These are phyloP conservation scores for Podaxis sp. DNA, from an alignment of 768 basidiomycete genomes.

Conservation along the genomic window DNA sequence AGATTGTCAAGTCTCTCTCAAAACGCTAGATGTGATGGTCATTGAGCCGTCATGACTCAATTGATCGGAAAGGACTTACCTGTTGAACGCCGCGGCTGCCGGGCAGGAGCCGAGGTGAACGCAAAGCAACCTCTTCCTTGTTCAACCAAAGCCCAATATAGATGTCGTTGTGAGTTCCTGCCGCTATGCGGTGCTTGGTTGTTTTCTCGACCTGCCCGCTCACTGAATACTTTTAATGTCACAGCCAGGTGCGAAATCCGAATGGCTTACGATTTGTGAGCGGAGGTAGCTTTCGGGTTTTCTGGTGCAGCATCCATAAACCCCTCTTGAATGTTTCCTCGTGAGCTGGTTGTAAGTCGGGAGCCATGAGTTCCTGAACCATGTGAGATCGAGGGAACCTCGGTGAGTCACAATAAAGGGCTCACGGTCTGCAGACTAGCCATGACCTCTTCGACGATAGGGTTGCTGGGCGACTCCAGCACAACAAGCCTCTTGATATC, in stretches of 20 bases:
- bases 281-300: conserved; percentile 41
- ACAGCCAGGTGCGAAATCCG: not conserved
- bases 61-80: conserved; percentile 21
- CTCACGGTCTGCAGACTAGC: conserved; percentile 39
- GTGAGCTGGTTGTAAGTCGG: conserved; percentile 29
- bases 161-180: conserved; percentile 40
- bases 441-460: conserved; percentile 39
- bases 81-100: conserved; percentile 34
- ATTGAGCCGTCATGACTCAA: not conserved
- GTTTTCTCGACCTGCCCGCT: conserved; percentile 39
- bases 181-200: conserved; percentile 29
- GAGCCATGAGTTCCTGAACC: conserved; percentile 34
- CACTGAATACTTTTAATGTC: conserved; percentile 26
- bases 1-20: conserved; percentile 41
- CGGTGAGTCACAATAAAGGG: not conserved
- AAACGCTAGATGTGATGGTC: conserved; percentile 33
- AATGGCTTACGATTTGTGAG: conserved; percentile 37
- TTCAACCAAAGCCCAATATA: conserved; percentile 43
- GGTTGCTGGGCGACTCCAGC: conserved; percentile 29
- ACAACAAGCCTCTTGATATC: conserved; percentile 35
- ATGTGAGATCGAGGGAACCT: not conserved
- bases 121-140: conserved; percentile 39
- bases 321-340: conserved; percentile 35
- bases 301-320: conserved; percentile 37
- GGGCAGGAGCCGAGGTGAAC: conserved; percentile 34